These are phyloP conservation scores for Dichomitus squalens DNA, from an alignment of 1,284 basidiomycete species.

Conservation along the genomic window DNA sequence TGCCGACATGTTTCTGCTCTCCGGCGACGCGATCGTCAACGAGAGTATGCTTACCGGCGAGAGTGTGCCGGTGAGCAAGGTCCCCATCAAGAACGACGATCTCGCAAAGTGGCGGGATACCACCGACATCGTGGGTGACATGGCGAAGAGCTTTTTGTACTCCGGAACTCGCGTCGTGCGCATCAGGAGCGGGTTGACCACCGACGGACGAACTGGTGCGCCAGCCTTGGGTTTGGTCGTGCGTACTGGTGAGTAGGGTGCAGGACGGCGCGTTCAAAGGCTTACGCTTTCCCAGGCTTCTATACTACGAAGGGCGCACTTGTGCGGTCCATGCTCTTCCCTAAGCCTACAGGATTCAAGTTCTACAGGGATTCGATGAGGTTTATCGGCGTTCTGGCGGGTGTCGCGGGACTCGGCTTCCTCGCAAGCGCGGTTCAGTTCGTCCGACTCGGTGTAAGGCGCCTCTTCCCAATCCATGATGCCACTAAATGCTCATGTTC, in stretches of 20 bases:
- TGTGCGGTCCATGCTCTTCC: constrained; percentile 97
- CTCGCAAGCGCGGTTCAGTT: constrained; percentile 91
- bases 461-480: background rate
- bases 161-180: constrained; percentile 92
- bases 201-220: constrained; percentile 54
- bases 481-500: constrained; percentile 9
- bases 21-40: constrained; percentile 96
- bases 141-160: constrained; percentile 88
- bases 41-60: constrained; percentile 99
- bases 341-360: constrained; percentile 97
- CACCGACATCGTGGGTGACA: constrained; percentile 69
- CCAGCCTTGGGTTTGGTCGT: constrained; percentile 89
- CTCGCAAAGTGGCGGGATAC: constrained; percentile 70
- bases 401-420: constrained; percentile 89
- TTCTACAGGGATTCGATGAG: constrained; percentile 98
- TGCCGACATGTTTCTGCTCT: constrained; percentile 90
- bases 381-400: constrained; percentile 91
- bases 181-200: constrained; percentile 70
- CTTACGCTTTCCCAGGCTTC: constrained; percentile 61
- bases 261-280: background rate
- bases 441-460: constrained; percentile 79
- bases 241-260: constrained; percentile 68
- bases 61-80: constrained; percentile 91
- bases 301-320: constrained; percentile 98
- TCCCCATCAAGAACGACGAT: constrained; percentile 75